Evolutionary conservation across 75 land plant genomes (phyloP), one percentile per base, ranked within the genome.

Genomic region (Picea sitchensis): DNA sequence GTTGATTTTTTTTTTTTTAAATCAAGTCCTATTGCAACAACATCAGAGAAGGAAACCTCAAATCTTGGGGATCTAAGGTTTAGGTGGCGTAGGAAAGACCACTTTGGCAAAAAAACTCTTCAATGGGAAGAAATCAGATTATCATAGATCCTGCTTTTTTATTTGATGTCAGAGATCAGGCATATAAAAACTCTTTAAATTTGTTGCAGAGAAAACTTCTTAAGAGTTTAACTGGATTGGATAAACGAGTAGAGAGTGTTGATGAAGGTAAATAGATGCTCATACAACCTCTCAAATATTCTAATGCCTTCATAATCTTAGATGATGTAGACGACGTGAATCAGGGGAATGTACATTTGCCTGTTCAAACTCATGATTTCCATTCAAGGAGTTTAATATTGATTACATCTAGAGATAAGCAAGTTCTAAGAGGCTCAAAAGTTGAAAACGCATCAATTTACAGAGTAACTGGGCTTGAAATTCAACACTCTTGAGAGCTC

Each of bases 51-150:
- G 21, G 13, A 14, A 11, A 34, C 44, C 14, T 34, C 34, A 38
- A 5, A 20, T 68, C 6, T 38, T 68, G 51, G 72, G 72, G 5
- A 72, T 56, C 8, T 58, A 54, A 3, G 38, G 58, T 6, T n/a
- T 75, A 44, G 44, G 58, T 7, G 72, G 72, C 20, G 47, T 61
- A 5, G 30, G 60, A 17, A 80, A 56, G 30, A 80, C 81, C 38
- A 57, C 72, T 15, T 44, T 68, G 13, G 72, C 72, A 38, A 68
- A 68, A 18, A 36, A 68, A n/a, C 17, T 68, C 5, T 68, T 34
- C n/a, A 34, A 68, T 2, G 0, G 44, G 5, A 41, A 41, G 44
- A 41, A 41, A 41, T 41, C 44, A 41, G 5, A 41, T 41, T 41
- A 41, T 41, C 3, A 41, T 41, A 41, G 44, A 4, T 41, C 44